Evolutionary conservation across 2,329 filamentous ascomycete genomes (phyloP), one percentile per base, ranked within the genome.

Genomic region (Microcyclospora pomicola): DNA sequence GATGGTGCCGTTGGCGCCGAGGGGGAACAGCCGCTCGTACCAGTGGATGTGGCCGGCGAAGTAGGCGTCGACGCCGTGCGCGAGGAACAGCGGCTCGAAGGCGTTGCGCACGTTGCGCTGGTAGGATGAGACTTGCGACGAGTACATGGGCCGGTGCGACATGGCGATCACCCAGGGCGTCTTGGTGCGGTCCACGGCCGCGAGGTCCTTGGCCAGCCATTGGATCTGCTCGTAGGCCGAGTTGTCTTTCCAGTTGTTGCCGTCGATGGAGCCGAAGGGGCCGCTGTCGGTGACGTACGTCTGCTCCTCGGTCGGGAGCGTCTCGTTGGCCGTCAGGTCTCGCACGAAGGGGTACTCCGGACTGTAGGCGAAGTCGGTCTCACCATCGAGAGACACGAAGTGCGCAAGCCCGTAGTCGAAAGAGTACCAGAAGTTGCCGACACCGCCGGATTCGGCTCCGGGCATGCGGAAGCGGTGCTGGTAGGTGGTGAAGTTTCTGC

Each of bases 321-420:
- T 63, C 44, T 65, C 63, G 31, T 63, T 53, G 29, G 61, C 64
- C 6, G 49, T 39, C 35, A 64, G 42, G 27, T 70, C 66, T 3
- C 58, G 53, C 4, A 57, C 51, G 42, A 70, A 69, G 9, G 64
- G 59, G 49, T 50, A 66, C 35, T 64, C 59, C 6, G 68, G 68
- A 42, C 59, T 64, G 50, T 67, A 56, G 34, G 66, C 59, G 44
- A 63, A 70, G 49, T 71, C 68, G 29, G 68, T 71, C 49, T 71
- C 68, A 13, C 57, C 60, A 35, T 70, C 57, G 19, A 71, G 51
- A 13, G 61, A 54, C 43, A 71, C 53, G 41, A 71, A 71, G 48
- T 71, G 68, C 2, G 64, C 67, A n/a, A 69, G 55, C 15, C 68
- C 68, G 44, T 71, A 70, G 55, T 71, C 67, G 46, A 70, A 71